A percentile compares a stretch with the other conserved stretches of the same genome.
These are phyloP conservation scores for Aureobasidium sp. DNA, from an alignment of 2,329 filamentous ascomycete genomes.

Conservation along the genomic window DNA sequence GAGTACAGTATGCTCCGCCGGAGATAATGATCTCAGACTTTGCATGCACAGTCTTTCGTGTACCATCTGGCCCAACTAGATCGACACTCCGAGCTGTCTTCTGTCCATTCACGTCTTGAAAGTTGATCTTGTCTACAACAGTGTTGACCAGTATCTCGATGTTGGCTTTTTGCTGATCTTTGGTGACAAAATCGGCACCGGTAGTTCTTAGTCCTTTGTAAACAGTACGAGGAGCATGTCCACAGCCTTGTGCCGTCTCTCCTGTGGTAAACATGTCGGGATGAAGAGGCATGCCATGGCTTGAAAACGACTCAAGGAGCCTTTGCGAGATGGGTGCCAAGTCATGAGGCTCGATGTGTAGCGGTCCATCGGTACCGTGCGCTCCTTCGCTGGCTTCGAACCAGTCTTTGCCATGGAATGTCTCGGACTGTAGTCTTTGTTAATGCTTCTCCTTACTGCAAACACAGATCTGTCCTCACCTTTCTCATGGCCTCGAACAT, in stretches of 20 bases:
- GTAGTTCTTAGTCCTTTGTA: slow-evolving; percentile 46
- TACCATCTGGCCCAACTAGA: slow-evolving; percentile 37
- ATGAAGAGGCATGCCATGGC: slow-evolving; percentile 48
- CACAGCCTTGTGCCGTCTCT: slow-evolving; percentile 32
- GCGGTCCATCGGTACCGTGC: slow-evolving; percentile 1
- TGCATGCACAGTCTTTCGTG: slow-evolving; percentile 32
- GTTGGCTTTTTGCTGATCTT: slow-evolving; percentile 33
- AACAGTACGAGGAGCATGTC: slow-evolving; percentile 46
- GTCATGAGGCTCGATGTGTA: slow-evolving; percentile 41
- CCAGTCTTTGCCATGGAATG: slow-evolving; percentile 1
- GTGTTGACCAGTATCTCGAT: slow-evolving; percentile 26
- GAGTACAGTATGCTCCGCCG: slow-evolving; percentile 45
- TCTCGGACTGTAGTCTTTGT: background rate
- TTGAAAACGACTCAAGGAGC: slow-evolving; percentile 48
- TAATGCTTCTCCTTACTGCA: background rate
- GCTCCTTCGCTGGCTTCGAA: background rate
- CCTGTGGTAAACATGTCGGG: slow-evolving; percentile 52
- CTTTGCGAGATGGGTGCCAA: slow-evolving; percentile 52
- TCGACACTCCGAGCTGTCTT: slow-evolving; percentile 42
- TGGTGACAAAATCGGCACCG: slow-evolving; percentile 43
- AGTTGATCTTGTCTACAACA: slow-evolving; percentile 38
- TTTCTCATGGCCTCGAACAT: slow-evolving; percentile 18
- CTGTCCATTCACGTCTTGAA: slow-evolving; percentile 33
- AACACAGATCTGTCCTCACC: background rate
- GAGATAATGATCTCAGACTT: slow-evolving; percentile 43